phyloP scores from a whole-genome alignment of 441 rosid genomes.

The Erodium trifolium region DNA sequence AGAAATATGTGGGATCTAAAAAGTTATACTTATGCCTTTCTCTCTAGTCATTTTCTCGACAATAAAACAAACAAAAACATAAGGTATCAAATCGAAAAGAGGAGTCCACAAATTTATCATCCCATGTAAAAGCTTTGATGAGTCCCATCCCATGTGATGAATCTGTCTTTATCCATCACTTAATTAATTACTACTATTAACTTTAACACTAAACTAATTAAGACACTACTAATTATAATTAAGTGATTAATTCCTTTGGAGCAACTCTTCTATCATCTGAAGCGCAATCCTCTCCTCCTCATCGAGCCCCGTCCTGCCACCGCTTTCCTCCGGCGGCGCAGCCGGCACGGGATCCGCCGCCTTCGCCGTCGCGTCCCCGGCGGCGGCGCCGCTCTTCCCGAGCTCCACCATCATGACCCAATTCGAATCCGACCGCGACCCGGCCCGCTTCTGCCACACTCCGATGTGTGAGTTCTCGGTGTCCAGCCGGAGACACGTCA shows the following conservation, averaged over 20 bases:
- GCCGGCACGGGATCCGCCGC: neutral
- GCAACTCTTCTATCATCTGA: slow-evolving; percentile 38
- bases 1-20: too few relatives aligned
- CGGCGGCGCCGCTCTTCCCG: slow-evolving; percentile 14
- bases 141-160: neutral
- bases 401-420: slow-evolving; percentile 33
- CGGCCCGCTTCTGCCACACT: slow-evolving; percentile 36
- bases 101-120: neutral
- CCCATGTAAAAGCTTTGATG: neutral
- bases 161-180: neutral
- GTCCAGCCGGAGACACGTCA: slow-evolving; percentile 35
- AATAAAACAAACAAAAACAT: neutral
- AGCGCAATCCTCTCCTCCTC: slow-evolving; percentile 32
- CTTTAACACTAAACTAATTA: too few relatives aligned
- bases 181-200: too few relatives aligned
- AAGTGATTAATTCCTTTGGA: slow-evolving; percentile 19
- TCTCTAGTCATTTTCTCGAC: neutral
- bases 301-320: slow-evolving; percentile 14
- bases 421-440: slow-evolving; percentile 24
- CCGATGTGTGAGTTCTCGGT: slow-evolving; percentile 34
- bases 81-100: neutral
- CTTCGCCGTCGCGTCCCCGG: neutral
- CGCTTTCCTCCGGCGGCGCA: slow-evolving; percentile 16
- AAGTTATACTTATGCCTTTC: too few relatives aligned
- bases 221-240: neutral